These are phyloP conservation scores for Solanum habrochaites DNA, from an alignment of 257 asterid species.

Conservation along the genomic window DNA sequence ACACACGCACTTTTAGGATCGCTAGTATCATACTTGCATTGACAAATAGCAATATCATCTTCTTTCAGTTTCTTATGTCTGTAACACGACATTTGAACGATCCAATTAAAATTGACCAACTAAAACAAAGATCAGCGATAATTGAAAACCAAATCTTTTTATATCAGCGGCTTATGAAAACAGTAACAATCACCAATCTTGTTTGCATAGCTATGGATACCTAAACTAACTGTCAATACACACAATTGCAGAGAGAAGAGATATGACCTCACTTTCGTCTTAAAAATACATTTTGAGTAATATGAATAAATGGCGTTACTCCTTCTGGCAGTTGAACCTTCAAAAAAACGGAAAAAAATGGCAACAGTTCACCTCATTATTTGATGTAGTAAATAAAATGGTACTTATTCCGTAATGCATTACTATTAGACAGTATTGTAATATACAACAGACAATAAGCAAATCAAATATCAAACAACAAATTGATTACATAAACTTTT, in stretches of 20 bases:
- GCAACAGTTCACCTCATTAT: too few species aligned
- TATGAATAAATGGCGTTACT: neutral
- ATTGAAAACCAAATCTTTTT: too few species aligned
- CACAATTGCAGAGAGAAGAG: neutral
- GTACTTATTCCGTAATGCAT: too few species aligned
- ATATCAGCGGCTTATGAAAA: too few species aligned
- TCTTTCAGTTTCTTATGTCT: slow-evolving; percentile 58
- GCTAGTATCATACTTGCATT: slow-evolving; percentile 49
- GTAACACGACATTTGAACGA: slow-evolving; percentile 73
- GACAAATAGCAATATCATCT: slow-evolving; percentile 76
- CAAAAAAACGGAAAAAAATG: too few species aligned
- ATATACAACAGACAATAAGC: neutral
- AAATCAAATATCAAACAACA: neutral
- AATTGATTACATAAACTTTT: neutral
- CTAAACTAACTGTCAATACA: too few species aligned
- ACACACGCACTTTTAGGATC: slow-evolving; percentile 86
- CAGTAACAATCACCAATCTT: too few species aligned
- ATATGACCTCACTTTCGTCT: neutral
- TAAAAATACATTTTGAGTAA: neutral
- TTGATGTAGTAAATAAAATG: too few species aligned
- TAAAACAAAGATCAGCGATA: too few species aligned
- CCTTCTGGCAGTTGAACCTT: neutral
- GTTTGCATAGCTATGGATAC: too few species aligned
- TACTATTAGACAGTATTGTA: too few species aligned
- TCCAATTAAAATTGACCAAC: slow-evolving; percentile 7